phyloP scores from a whole-genome alignment of 1,284 basidiomycete species.

The Meira miltonrushii region DNA sequence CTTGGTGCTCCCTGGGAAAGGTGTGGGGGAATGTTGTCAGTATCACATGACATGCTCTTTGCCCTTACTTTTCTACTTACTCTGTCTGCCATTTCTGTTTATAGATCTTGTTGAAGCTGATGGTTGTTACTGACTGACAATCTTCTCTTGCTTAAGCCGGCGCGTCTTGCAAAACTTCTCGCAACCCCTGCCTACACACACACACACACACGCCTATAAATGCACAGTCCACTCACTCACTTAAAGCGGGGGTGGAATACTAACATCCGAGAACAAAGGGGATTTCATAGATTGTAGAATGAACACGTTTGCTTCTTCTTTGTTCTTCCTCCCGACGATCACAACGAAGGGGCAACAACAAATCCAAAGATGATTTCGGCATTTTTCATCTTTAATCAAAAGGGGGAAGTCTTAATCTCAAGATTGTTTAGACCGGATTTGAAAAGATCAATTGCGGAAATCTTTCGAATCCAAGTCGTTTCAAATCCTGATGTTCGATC shows the following conservation, averaged over 20 bases:
- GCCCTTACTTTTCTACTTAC: background rate
- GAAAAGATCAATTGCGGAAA: constrained; percentile 45
- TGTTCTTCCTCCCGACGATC: no score
- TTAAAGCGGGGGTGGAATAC: no score
- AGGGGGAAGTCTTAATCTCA: constrained; percentile 66
- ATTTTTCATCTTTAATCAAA: constrained; percentile 97
- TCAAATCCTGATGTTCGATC: constrained; percentile 93
- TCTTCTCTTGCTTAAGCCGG: no score
- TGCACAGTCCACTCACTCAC: no score
- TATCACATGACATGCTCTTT: background rate
- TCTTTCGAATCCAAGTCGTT: constrained; percentile 73
- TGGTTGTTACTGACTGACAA: no score
- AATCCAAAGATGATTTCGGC: constrained; percentile 56
- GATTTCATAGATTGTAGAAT: no score
- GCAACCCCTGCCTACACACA: no score
- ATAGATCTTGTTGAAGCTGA: background rate
- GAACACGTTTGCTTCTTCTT: no score
- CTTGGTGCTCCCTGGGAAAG: constrained; percentile 6
- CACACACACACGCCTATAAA: no score
- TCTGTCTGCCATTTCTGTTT: constrained; percentile 5
- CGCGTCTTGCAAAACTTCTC: no score
- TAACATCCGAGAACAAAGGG: no score
- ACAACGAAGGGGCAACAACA: no score
- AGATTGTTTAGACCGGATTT: constrained; percentile 46
- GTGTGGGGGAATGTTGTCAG: background rate